These are phyloP conservation scores for Paralagenidium karlingii DNA, from an alignment of 352 stramenopile species.

Conservation along the genomic window DNA sequence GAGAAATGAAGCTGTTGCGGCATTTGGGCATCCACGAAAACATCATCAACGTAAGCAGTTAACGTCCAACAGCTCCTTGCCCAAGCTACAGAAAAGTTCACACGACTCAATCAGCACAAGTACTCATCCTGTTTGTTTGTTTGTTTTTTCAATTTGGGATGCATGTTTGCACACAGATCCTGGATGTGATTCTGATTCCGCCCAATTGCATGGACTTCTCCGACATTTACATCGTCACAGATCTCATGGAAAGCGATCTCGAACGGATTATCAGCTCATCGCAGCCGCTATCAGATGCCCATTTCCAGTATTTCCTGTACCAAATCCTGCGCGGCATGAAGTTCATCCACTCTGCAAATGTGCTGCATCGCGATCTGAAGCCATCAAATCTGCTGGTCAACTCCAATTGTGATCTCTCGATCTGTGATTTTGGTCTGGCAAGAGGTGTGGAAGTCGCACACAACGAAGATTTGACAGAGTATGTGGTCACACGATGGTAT, in stretches of 20 bases:
- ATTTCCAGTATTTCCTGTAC: constrained; percentile 86
- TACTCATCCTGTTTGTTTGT: not conserved
- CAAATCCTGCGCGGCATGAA: constrained; percentile 92
- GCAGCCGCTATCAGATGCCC: constrained; percentile 72
- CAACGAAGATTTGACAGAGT: constrained; percentile 72
- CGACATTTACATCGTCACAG: constrained; percentile 87
- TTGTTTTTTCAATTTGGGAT: not conserved
- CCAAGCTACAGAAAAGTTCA: constrained; percentile 4
- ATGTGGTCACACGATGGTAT: constrained; percentile 89
- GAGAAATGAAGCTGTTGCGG: constrained; percentile 88
- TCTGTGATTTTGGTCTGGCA: constrained; percentile 89
- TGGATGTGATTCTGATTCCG: constrained; percentile 72
- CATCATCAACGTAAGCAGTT: constrained; percentile 73
- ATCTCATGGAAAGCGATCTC: constrained; percentile 88
- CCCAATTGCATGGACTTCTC: constrained; percentile 77
- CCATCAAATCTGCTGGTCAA: constrained; percentile 84
- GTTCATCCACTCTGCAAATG: constrained; percentile 96
- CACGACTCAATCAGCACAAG: too few relatives aligned
- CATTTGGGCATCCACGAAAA: constrained; percentile 87
- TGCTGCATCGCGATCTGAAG: constrained; percentile 86
- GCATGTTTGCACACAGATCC: constrained; percentile 26
- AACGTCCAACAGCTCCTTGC: too few relatives aligned
- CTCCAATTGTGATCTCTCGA: constrained; percentile 82
- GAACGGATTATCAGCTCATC: constrained; percentile 86
- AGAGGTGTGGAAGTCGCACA: constrained; percentile 78